These are phyloP conservation scores for Xylaria multiplex DNA, from an alignment of 2,329 filamentous ascomycete species.

Conservation along the genomic window DNA sequence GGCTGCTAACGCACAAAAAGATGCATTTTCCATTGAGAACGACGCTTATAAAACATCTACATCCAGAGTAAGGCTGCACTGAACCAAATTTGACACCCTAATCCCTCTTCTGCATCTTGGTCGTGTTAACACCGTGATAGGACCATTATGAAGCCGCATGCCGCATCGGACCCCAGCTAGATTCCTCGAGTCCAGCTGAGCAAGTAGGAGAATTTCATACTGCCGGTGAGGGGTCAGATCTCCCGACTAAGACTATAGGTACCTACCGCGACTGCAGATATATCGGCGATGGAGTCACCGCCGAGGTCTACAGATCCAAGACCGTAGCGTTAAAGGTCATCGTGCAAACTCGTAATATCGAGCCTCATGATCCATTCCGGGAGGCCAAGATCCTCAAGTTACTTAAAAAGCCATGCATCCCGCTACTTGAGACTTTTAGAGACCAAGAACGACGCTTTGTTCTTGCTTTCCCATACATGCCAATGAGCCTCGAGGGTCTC, in stretches of 20 bases:
- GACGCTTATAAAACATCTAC: slow-evolving; percentile 67
- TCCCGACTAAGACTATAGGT: slow-evolving; percentile 61
- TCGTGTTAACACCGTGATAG: slow-evolving; percentile 53
- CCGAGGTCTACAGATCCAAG: slow-evolving; percentile 79
- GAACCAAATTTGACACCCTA: too few species aligned
- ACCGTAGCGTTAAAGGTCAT: slow-evolving; percentile 84
- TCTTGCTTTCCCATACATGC: slow-evolving; percentile 86
- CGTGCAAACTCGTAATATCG: slow-evolving; percentile 73
- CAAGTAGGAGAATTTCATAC: slow-evolving; percentile 14
- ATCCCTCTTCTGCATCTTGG: not conserved
- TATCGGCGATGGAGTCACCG: slow-evolving; percentile 77
- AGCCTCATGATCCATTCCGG: slow-evolving; percentile 83
- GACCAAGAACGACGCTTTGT: slow-evolving; percentile 77
- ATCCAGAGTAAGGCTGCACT: slow-evolving; percentile 61
- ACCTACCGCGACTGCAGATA: slow-evolving; percentile 63
- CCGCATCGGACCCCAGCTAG: slow-evolving; percentile 42
- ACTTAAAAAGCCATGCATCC: slow-evolving; percentile 68
- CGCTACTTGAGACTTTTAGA: slow-evolving; percentile 77
- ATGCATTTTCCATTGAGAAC: slow-evolving; percentile 73
- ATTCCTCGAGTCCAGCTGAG: slow-evolving; percentile 44
- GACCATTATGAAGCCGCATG: slow-evolving; percentile 66
- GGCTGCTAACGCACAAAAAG: slow-evolving; percentile 47
- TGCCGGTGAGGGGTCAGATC: slow-evolving; percentile 32
- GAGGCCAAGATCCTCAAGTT: slow-evolving; percentile 79
- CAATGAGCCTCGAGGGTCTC: slow-evolving; percentile 75